phyloP scores from a whole-genome alignment of 2,329 filamentous ascomycete genomes.

The Ophiostoma perfectum region DNA sequence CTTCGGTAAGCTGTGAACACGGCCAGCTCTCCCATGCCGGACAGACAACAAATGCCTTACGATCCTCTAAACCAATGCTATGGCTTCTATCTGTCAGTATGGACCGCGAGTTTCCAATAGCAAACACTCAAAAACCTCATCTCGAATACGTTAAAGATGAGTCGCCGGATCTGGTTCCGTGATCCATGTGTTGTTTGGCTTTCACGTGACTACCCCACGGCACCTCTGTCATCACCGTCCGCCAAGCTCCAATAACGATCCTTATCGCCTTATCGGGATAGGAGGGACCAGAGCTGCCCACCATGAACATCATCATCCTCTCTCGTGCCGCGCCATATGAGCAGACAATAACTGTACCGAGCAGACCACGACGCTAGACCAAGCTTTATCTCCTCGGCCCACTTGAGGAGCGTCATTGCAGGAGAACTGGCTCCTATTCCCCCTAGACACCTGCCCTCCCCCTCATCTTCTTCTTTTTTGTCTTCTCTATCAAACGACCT shows the following conservation, averaged over 20 bases:
- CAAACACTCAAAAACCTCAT: not conserved
- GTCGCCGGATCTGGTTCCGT: not conserved
- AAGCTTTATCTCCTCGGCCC: not conserved
- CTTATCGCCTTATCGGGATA: slow-evolving; percentile 10
- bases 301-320: not conserved
- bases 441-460: not conserved
- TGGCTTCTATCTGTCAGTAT: not conserved
- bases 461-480: not conserved
- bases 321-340: not conserved
- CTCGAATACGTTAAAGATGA: not conserved
- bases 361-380: not conserved
- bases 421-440: not conserved
- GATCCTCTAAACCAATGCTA: not conserved
- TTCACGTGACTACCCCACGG: not conserved
- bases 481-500: not conserved
- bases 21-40: no score
- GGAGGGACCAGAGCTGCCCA: not conserved
- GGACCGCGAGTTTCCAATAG: not conserved
- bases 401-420: not conserved
- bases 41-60: not conserved
- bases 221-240: not conserved
- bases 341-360: not conserved
- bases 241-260: not conserved
- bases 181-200: no score
- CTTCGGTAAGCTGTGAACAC: no score